Evolutionary conservation across 805 yeast species (phyloP), one percentile per base, ranked within the genome.

Genomic region (Saccharomycodes ludwigii): DNA sequence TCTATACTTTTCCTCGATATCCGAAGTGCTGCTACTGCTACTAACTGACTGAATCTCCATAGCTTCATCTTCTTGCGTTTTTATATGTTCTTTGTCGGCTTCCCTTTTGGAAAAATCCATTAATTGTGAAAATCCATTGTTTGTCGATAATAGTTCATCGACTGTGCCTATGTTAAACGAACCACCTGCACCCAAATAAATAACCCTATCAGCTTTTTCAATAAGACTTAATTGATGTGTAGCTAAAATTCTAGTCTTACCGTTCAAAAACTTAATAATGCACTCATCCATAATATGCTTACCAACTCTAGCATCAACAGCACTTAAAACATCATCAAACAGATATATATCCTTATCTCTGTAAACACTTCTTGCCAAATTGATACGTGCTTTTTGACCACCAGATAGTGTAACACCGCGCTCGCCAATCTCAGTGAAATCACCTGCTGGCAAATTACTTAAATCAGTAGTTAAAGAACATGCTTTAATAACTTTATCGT

Each of bases 221-320:
- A 79, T 65, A 38, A 78, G 60, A 21, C 77, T 68, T 37, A 80
- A 59, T 50, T 80, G 86, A 50, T 79, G 91, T 0, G 91, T 80
- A 3, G 85, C 84, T 50, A 79, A 60, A 18, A 80, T 42, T 39
- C 84, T 60, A 1, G 88, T 80, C 40, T 64, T 67, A 10, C 54
- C 54, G 28, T 52, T 53, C 38, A 79, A 46, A 27, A 68, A 40
- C 0, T 74, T 80, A 38, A 64, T 33, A 29, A 79, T 45, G 48
- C 88, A 79, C 18, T 64, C 49, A 28, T 68, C 63, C 59, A 76
- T 66, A 32, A 77, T 75, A 44, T 74, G 80, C 37, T 67, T 65
- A 5, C 84, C 84, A 29, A 77, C 85, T 41, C 75, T 72, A 22
- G 82, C 82, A 50, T 77, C 85, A 12, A 77, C 85, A 5, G 86